Evolutionary conservation across 2,329 filamentous ascomycete genomes (phyloP), one percentile per base, ranked within the genome.

Genomic region (Aspergillus terreus): DNA sequence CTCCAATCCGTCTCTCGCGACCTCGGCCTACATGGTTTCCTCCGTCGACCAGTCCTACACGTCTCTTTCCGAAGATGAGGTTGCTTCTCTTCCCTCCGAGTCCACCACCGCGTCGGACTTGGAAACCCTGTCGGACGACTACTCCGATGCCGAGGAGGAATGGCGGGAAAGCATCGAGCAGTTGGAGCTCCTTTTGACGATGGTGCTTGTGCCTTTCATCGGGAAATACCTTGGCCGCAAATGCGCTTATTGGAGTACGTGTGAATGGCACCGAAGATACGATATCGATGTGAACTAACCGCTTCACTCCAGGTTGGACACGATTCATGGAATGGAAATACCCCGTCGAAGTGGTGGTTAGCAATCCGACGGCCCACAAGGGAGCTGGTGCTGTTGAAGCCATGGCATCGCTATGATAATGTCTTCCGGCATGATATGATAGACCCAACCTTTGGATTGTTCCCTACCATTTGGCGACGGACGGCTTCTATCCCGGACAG

Each of bases 281-380:
- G 4, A 21, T 33, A 21, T 33, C 6, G 15, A 11, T 21, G 21
- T 44, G 12, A 30, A 10, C 35, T 41, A 17, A 44, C 23, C n/a
- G 12, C 33, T 21, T 21, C 14, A 11, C 1, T 55, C 41, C 61
- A 96, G 92, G 90, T 60, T 96, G 92, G 92, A 87, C 86, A 19
- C 85, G 87, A 64, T 95, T 91, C 68, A 96, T 96, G 92, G 84
- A 90, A 70, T 97, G 91, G 92, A 86, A 88, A 71, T 94, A 96
- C 68, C 84, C 84, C 0, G 86, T 95, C 50, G 87, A 95, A 55
- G 78, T 96, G 41, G 68, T 71, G n/a, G 59, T 77, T 40, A 72
- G 83, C 51, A 86, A 78, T 69, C 84, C 86, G 65, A 78, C 75
- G 56, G 69, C 76, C 0, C 88, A 87, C 71, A 83, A 81, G 63